phyloP scores from a whole-genome alignment of 1,139 yeast genomes.

The Yamadazyma atmosphaerica region DNA sequence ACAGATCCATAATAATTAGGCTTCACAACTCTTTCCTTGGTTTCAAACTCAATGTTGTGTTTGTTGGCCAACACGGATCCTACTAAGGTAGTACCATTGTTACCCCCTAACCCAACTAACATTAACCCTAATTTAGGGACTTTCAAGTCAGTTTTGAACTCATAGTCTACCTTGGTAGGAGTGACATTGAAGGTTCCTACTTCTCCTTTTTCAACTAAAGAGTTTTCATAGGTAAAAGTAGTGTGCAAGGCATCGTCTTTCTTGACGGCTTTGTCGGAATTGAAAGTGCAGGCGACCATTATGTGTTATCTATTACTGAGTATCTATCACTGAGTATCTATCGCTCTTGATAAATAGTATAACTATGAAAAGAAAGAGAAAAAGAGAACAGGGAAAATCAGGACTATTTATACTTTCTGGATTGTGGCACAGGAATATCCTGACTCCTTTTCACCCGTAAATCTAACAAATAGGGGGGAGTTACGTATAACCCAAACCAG shows the following conservation, averaged over 20 bases:
- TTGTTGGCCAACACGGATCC: conserved; percentile 88
- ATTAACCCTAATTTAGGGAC: conserved; percentile 87
- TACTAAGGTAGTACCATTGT: conserved; percentile 90
- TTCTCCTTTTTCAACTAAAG: conserved; percentile 39
- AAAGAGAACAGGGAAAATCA: conserved; percentile 8
- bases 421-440: too few species aligned
- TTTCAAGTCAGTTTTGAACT: conserved; percentile 80
- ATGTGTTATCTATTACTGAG: conserved; percentile 8
- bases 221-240: conserved; percentile 53
- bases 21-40: conserved; percentile 75
- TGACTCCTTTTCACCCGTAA: too few species aligned
- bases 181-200: conserved; percentile 66
- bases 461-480: conserved; percentile 3
- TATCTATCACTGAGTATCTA: too few species aligned
- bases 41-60: conserved; percentile 73
- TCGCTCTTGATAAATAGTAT: too few species aligned
- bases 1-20: conserved; percentile 97
- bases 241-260: conserved; percentile 63
- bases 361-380: conserved; percentile 4
- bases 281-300: conserved; percentile 48
- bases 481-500: too few species aligned
- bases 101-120: conserved; percentile 95
- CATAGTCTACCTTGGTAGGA: conserved; percentile 72
- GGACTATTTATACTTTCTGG: conserved; percentile 13
- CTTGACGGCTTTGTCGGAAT: conserved; percentile 61